A percentile compares a stretch with the other conserved stretches of the same genome.
Conservation (phyloP, 2,329 filamentous ascomycete genomes). For the Xylaria arbuscula region DNA sequence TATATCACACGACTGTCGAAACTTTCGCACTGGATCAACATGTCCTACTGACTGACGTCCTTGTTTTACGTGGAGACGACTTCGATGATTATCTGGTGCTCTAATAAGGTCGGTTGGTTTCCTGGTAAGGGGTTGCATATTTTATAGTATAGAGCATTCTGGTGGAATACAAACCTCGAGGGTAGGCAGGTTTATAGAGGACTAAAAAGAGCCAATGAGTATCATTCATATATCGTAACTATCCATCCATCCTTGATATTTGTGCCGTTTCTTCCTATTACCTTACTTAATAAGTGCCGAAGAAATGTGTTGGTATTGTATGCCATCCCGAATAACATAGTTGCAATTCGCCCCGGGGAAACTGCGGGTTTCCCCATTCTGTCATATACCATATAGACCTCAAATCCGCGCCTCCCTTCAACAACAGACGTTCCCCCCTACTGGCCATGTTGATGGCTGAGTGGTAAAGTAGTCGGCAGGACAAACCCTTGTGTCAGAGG, state of each 20-base stretch:
- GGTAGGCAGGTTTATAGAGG: conserved; percentile 26
- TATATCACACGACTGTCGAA: background rate
- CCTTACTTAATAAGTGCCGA: background rate
- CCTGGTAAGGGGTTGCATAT: conserved; percentile 28
- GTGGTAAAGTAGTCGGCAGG: too few species aligned
- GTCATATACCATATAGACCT: too few species aligned
- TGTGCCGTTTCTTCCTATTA: background rate
- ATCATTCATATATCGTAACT: background rate
- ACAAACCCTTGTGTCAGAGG: too few species aligned
- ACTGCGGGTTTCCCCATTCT: too few species aligned
- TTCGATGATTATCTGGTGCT: conserved; percentile 2
- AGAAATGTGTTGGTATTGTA: too few species aligned
- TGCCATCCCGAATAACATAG: too few species aligned
- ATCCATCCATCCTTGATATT: background rate
- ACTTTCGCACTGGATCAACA: background rate
- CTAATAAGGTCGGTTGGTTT: conserved; percentile 9
- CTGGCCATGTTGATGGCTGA: too few species aligned
- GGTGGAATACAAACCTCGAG: conserved; percentile 8
- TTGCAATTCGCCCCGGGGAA: too few species aligned
- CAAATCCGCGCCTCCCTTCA: too few species aligned
- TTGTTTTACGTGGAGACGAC: conserved; percentile 2
- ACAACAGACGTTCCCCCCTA: too few species aligned
- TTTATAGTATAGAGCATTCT: conserved; percentile 24
- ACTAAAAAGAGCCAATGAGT: conserved; percentile 26
- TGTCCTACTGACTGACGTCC: background rate